These are phyloP conservation scores for Pugionium dolabratum DNA, from an alignment of 345 rosid genomes.

Conservation along the genomic window DNA sequence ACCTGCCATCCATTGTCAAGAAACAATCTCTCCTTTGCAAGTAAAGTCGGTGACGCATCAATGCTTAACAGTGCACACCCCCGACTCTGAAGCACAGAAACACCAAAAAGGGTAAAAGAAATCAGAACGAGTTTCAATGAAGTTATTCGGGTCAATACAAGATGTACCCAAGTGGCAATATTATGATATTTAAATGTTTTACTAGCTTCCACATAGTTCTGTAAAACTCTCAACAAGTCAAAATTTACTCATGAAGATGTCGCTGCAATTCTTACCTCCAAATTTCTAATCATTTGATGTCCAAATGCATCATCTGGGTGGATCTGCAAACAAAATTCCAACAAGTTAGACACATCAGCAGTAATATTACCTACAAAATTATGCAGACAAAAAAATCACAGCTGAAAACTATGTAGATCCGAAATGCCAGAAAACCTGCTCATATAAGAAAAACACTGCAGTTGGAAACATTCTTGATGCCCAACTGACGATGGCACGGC, in stretches of 20 bases:
- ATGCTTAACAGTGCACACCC: conserved; percentile 92
- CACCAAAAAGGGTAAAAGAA: neutral
- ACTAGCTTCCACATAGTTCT: conserved; percentile 7
- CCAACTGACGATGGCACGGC: conserved; percentile 76
- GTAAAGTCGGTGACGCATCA: conserved; percentile 79
- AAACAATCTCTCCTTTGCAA: conserved; percentile 81
- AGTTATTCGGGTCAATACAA: conserved; percentile 1
- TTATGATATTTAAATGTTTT: conserved; percentile 4
- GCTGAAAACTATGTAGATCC: conserved; percentile 1
- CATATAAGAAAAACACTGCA: conserved; percentile 84
- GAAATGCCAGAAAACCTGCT: conserved; percentile 62
- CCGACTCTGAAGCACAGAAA: conserved; percentile 71
- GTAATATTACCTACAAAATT: conserved; percentile 5
- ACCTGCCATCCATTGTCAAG: conserved; percentile 97
- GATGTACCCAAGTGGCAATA: conserved; percentile 10
- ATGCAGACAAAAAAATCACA: conserved; percentile 28
- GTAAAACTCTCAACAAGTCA: conserved; percentile 17
- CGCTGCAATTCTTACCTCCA: conserved; percentile 63
- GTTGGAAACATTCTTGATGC: conserved; percentile 72
- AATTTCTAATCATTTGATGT: conserved; percentile 89
- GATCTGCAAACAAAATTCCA: conserved; percentile 57
- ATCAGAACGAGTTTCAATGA: conserved; percentile 10
- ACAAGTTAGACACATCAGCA: conserved; percentile 25
- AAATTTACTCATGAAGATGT: neutral
- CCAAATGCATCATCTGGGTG: conserved; percentile 99